A percentile compares a stretch with the other conserved stretches of the same genome.
These are phyloP conservation scores for Sporothrix humicola DNA, from an alignment of 2,329 filamentous ascomycete species.

Conservation along the genomic window DNA sequence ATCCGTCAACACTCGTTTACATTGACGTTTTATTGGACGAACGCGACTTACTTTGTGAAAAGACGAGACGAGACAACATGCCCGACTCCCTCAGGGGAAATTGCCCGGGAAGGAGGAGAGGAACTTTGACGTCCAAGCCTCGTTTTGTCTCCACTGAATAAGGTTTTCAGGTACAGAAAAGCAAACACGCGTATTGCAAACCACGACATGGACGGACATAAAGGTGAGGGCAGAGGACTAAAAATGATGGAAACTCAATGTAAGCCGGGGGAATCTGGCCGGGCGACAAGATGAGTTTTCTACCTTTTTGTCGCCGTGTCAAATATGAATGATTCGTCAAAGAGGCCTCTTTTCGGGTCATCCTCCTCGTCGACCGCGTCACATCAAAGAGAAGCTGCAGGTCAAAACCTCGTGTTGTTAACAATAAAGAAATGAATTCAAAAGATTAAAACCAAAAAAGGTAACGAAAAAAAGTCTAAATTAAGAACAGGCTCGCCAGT, in stretches of 20 bases:
- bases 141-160: constrained; percentile 13
- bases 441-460: neutral
- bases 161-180: neutral
- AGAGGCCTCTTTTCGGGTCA: neutral
- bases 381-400: neutral
- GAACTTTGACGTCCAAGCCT: neutral
- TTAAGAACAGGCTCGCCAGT: neutral
- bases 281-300: neutral
- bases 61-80: neutral
- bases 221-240: too few relatives aligned
- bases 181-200: too few relatives aligned
- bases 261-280: neutral
- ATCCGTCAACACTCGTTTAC: neutral
- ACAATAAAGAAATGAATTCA: neutral
- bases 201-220: too few relatives aligned
- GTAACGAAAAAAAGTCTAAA: constrained; percentile 5
- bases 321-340: neutral
- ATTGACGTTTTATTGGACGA: neutral
- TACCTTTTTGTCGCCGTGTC: neutral
- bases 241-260: too few relatives aligned
- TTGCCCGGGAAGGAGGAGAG: neutral
- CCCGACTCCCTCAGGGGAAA: neutral
- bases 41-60: neutral
- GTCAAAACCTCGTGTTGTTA: neutral
- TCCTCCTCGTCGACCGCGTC: neutral